Base-by-base conservation (phyloP, 306 rosid genomes). In the Luffa acutangula region DNA sequence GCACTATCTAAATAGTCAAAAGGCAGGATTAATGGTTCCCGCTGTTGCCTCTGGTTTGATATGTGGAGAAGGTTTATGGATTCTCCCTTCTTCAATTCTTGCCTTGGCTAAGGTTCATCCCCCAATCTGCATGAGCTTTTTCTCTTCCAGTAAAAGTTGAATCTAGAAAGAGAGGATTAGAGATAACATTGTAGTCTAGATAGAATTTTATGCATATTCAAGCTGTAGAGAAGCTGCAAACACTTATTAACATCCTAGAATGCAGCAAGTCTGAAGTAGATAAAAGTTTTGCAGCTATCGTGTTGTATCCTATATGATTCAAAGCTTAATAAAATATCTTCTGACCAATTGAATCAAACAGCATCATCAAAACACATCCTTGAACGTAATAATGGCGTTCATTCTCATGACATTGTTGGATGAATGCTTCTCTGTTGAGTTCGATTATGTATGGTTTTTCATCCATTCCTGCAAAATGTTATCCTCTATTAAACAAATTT, bases 21-120 rank as follows among this genome's bases (percentile, higher is more conserved):
- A 81, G 70, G 99, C 99, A 0, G 72, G 82, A 59, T 77, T 90
- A 80, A 90, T 96, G 99, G 81, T 93, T 82, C 99, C 99, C 2
- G 98, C 97, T 4, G 94, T 89, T 72, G 99, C 99, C 76, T 96
- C 99, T 53, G 99, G 99, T 80, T 90, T 96, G 89, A 96, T 96
- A 37, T 93, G 99, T 84, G 99, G 99, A 41, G 99, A 96, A 67
- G 99, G 99, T 15, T 80, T 96, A 31, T 96, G 99, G 99, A 91
- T 96, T 87, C 96, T 96, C 11, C 98, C 98, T 36, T 88, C 93
- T 18, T 96, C 99, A 11, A 75, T 96, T 85, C 97, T 96, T 45
- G 97, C 99, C 13, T 78, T 96, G 90, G 87, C 90, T 1, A 89
- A 85, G 83, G 15, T 96, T 84, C 84, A 39, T n/a, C 98, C 99